Percentiles rank a stretch among this genome's conserved stretches.
Conservation (phyloP, 2,329 filamentous ascomycete genomes). For the Colletotrichum lini region DNA sequence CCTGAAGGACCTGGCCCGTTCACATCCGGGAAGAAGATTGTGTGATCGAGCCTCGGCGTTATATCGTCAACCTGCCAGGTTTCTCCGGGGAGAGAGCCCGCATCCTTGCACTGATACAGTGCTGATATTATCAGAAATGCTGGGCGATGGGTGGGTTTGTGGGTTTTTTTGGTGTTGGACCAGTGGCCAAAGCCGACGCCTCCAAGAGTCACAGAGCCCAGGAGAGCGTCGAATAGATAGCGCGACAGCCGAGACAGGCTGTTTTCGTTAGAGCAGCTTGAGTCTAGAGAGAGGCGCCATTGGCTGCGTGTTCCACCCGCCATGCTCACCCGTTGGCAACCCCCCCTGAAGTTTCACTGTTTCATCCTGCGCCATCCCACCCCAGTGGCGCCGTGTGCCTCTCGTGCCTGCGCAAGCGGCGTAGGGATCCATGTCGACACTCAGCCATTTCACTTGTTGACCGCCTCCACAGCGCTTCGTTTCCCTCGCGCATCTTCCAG, state of each 20-base stretch:
- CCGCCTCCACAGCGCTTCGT: slow-evolving; percentile 20
- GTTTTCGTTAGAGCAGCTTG: slow-evolving; percentile 10
- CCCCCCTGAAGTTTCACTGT: slow-evolving; percentile 43
- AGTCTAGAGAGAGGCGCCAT: slow-evolving; percentile 26
- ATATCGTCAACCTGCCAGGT: slow-evolving; percentile 24
- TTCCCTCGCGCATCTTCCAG: slow-evolving; percentile 35
- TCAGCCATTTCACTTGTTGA: slow-evolving; percentile 15
- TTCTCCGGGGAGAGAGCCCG: slow-evolving; percentile 14
- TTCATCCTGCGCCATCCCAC: slow-evolving; percentile 42
- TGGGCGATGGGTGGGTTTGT: slow-evolving; percentile 7
- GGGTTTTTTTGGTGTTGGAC: slow-evolving; percentile 27
- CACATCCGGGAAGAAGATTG: slow-evolving; percentile 31
- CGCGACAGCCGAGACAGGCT: slow-evolving; percentile 27
- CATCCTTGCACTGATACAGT: slow-evolving; percentile 31
- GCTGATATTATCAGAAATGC: slow-evolving; percentile 22
- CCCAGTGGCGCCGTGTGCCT: slow-evolving; percentile 36
- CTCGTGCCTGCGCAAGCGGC: slow-evolving; percentile 43
- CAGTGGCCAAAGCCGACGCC: slow-evolving; percentile 26
- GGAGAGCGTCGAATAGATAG: slow-evolving; percentile 5
- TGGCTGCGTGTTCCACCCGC: slow-evolving; percentile 32
- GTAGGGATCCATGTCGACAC: slow-evolving; percentile 24
- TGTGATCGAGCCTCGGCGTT: slow-evolving; percentile 29
- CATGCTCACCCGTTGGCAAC: slow-evolving; percentile 30
- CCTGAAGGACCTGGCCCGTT: slow-evolving; percentile 15
- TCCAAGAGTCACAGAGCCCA: background rate